phyloP scores from a whole-genome alignment of 331 rosid genomes.

The Malus hybrid region DNA sequence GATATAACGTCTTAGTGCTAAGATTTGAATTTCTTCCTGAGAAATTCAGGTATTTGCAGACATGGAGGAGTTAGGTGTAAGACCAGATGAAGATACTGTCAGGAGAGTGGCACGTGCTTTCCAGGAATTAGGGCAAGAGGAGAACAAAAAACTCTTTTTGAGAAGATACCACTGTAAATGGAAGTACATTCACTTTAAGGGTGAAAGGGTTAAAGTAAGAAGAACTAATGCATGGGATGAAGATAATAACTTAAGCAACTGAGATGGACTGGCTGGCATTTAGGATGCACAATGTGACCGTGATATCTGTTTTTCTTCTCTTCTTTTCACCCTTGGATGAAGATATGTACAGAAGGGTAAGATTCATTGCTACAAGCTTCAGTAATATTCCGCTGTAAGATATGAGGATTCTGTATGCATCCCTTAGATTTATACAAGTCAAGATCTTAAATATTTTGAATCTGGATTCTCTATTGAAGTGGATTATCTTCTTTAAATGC shows the following conservation, averaged over 20 bases:
- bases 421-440: neutral
- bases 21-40: neutral
- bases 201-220: conserved; percentile 73
- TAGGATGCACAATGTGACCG: neutral
- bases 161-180: conserved; percentile 62
- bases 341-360: neutral
- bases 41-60: conserved; percentile 69
- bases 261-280: conserved; percentile 7
- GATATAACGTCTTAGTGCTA: neutral
- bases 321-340: neutral
- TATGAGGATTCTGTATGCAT: neutral
- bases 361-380: neutral
- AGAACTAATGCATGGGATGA: conserved; percentile 35
- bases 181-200: conserved; percentile 81
- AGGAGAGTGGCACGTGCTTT: conserved; percentile 60
- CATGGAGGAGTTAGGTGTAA: conserved; percentile 78
- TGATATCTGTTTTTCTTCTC: neutral
- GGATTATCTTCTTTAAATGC: neutral
- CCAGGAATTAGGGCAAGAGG: conserved; percentile 53
- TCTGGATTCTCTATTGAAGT: neutral
- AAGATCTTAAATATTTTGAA: neutral
- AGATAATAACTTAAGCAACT: conserved; percentile 20
- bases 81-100: conserved; percentile 84
- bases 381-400: neutral
- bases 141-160: conserved; percentile 44